These are phyloP conservation scores for Inga laurina DNA, from an alignment of 306 rosid genomes.

Conservation along the genomic window DNA sequence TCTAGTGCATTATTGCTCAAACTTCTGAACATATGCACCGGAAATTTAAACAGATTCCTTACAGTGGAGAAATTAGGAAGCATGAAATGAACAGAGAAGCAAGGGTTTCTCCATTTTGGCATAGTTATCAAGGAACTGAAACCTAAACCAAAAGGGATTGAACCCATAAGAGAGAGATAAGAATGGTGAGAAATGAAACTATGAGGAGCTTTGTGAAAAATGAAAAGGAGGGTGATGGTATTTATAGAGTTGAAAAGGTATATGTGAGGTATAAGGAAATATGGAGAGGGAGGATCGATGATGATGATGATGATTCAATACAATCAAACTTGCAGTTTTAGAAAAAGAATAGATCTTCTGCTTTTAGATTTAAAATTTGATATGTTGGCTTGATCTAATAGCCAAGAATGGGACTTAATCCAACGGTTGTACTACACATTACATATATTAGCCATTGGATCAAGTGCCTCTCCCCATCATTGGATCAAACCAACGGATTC, in stretches of 20 bases:
- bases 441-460: neutral
- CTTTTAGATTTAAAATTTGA: neutral
- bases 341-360: neutral
- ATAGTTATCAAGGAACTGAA: neutral
- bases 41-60: neutral
- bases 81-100: neutral
- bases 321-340: neutral
- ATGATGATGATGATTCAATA: neutral
- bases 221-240: neutral
- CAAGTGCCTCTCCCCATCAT: neutral
- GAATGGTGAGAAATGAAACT: neutral
- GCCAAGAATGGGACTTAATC: neutral
- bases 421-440: neutral
- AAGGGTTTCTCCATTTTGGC: neutral
- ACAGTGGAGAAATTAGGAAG: neutral
- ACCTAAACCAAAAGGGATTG: neutral
- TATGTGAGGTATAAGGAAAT: neutral
- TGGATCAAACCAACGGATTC: neutral
- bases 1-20: neutral
- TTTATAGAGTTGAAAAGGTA: neutral
- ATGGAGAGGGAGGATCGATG: neutral
- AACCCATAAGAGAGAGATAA: neutral
- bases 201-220: neutral
- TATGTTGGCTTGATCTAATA: neutral
- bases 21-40: too few species aligned